Evolutionary conservation across 352 stramenopile genomes (phyloP).

Genomic region (Phytophthora podocarpi): DNA sequence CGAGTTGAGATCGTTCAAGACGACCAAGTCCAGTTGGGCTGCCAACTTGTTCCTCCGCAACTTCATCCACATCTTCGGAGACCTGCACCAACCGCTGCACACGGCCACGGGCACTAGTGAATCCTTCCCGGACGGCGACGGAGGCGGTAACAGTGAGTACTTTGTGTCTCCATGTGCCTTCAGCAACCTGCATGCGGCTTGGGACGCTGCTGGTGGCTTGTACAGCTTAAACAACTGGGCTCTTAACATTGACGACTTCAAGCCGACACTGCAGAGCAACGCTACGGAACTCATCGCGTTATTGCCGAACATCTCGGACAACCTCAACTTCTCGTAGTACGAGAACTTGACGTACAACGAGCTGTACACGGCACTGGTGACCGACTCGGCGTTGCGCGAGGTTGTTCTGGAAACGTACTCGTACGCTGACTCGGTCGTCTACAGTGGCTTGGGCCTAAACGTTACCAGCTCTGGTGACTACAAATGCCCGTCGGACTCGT

Average conservation of each 20-base stretch:
- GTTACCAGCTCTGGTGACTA: slow-evolving; percentile 24
- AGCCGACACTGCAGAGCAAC: slow-evolving; percentile 32
- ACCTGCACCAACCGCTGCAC: slow-evolving; percentile 68
- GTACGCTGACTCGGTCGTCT: slow-evolving; percentile 43
- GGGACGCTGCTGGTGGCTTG: slow-evolving; percentile 55
- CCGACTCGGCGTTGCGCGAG: slow-evolving; percentile 29
- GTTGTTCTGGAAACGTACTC: slow-evolving; percentile 52
- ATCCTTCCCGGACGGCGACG: slow-evolving; percentile 49
- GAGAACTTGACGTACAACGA: slow-evolving; percentile 36
- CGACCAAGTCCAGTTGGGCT: slow-evolving; percentile 58
- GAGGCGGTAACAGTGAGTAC: slow-evolving; percentile 62
- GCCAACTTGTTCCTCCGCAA: slow-evolving; percentile 60
- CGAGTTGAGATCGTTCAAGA: slow-evolving; percentile 48
- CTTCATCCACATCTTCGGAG: slow-evolving; percentile 70
- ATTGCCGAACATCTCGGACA: slow-evolving; percentile 38
- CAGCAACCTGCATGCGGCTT: slow-evolving; percentile 67
- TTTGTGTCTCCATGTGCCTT: slow-evolving; percentile 52
- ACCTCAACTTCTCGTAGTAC: slow-evolving; percentile 44
- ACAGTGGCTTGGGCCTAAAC: slow-evolving; percentile 44
- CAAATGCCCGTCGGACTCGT: slow-evolving; percentile 42
- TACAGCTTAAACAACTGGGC: slow-evolving; percentile 61
- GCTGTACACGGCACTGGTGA: slow-evolving; percentile 36
- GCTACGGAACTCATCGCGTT: slow-evolving; percentile 49
- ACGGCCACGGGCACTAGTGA: slow-evolving; percentile 44
- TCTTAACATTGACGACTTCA: slow-evolving; percentile 34